phyloP scores from a whole-genome alignment of 2,329 filamentous ascomycete genomes.

The Periconia sp. region DNA sequence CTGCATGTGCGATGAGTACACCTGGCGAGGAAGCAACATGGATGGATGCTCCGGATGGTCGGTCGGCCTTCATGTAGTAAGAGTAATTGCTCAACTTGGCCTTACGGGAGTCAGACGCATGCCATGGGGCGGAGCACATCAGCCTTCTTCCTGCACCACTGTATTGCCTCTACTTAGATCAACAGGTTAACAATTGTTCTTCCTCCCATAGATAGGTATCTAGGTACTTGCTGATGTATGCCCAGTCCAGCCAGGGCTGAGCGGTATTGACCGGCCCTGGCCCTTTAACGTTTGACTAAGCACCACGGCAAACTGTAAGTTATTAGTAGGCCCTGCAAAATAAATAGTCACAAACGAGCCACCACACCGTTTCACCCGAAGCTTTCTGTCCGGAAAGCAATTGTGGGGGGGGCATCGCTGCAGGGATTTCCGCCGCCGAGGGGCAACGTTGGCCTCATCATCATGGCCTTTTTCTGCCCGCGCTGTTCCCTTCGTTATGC shows the following conservation, averaged over 20 bases:
- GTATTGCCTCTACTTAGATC: no score
- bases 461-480: not conserved
- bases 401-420: not conserved
- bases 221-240: no score
- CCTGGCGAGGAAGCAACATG: no score
- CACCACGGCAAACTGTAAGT: not conserved
- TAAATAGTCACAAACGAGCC: not conserved
- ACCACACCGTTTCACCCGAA: not conserved
- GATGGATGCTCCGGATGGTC: not conserved
- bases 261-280: no score
- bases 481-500: not conserved
- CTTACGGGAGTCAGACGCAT: not conserved
- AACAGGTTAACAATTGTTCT: no score
- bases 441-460: no score
- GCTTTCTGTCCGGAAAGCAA: not conserved
- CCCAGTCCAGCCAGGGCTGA: no score
- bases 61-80: not conserved
- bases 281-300: not conserved
- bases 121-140: not conserved
- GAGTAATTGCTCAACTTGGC: not conserved
- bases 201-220: no score
- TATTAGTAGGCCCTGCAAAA: not conserved
- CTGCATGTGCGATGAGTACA: not conserved
- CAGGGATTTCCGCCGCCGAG: not conserved
- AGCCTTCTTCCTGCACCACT: no score